These are phyloP conservation scores for Aspergillus leporis DNA, from an alignment of 495 filamentous ascomycete species.

Conservation along the genomic window DNA sequence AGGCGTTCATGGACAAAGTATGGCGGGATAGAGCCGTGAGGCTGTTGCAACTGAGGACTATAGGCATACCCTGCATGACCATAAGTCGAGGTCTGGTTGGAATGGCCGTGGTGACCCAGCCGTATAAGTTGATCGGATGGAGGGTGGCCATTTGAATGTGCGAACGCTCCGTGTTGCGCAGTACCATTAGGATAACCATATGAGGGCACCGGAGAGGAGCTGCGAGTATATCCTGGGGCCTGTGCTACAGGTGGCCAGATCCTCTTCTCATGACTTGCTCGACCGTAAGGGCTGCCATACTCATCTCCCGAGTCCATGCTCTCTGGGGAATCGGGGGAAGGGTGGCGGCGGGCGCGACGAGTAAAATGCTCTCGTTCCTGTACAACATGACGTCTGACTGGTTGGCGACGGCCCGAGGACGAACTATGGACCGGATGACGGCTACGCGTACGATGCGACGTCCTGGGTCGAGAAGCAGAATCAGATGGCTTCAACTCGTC, in stretches of 20 bases:
- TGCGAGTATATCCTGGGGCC: conserved; percentile 47
- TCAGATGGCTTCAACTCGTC: conserved; percentile 79
- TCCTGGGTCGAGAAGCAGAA: conserved; percentile 71
- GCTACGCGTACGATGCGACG: conserved; percentile 43
- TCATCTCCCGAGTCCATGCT: conserved; percentile 57
- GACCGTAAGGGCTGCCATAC: conserved; percentile 38
- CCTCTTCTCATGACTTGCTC: conserved; percentile 36
- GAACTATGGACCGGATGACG: conserved; percentile 41
- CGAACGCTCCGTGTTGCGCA: conserved; percentile 26
- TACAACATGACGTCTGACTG: conserved; percentile 40
- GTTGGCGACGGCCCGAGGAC: conserved; percentile 44
- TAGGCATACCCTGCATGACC: conserved; percentile 41
- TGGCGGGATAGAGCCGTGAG: conserved; percentile 35
- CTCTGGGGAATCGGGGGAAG: conserved; percentile 52
- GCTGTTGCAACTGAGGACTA: conserved; percentile 35
- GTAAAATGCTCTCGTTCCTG: conserved; percentile 38
- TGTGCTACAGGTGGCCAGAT: conserved; percentile 38
- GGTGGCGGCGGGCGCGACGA: conserved; percentile 47
- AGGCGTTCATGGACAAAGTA: conserved; percentile 39
- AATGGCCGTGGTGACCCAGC: conserved; percentile 39
- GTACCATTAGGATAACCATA: conserved; percentile 35
- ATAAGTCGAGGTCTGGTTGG: conserved; percentile 35
- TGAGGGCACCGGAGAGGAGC: conserved; percentile 46
- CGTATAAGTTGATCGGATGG: conserved; percentile 43
- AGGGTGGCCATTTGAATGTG: conserved; percentile 28